Evolutionary conservation across 2,329 filamentous ascomycete genomes (phyloP).

Genomic region (Neoscytalidium dimidiatum): DNA sequence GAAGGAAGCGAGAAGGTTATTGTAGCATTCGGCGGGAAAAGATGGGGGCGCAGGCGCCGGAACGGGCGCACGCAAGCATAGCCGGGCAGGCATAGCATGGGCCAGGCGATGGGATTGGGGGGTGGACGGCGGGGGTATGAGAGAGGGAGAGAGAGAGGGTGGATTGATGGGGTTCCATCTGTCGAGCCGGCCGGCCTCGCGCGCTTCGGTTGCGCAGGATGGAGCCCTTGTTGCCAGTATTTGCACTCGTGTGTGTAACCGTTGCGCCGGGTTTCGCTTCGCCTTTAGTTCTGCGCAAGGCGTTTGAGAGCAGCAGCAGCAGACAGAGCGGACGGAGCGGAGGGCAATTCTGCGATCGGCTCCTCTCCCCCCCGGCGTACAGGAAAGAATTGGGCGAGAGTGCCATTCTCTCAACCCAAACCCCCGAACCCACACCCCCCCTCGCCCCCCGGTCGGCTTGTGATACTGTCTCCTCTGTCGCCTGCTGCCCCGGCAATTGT

Average conservation of each 20-base stretch:
- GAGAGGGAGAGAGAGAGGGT: neutral
- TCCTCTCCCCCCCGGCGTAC: neutral
- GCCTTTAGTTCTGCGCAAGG: neutral
- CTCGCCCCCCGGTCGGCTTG: neutral
- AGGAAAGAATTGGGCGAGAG: neutral
- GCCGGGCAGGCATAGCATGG: neutral
- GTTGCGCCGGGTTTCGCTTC: conserved; percentile 13
- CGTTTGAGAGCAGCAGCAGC: too few relatives aligned
- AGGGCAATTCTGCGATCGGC: neutral
- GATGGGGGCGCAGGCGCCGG: neutral
- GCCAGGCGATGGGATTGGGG: neutral
- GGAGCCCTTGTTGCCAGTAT: conserved; percentile 12
- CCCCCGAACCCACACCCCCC: too few relatives aligned
- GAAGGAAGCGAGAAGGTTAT: neutral
- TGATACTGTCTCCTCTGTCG: neutral
- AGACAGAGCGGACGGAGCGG: neutral
- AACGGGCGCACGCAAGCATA: neutral
- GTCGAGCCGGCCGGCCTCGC: neutral
- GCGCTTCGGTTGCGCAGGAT: conserved; percentile 9
- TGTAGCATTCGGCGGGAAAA: neutral
- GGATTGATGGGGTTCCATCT: conserved; percentile 1
- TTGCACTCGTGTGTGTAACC: conserved; percentile 8
- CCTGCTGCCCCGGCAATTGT: neutral
- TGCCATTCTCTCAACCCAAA: neutral
- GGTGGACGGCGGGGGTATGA: neutral